Conservation (phyloP, 805 yeast genomes). For the Ogataea trehaloabstinens region DNA sequence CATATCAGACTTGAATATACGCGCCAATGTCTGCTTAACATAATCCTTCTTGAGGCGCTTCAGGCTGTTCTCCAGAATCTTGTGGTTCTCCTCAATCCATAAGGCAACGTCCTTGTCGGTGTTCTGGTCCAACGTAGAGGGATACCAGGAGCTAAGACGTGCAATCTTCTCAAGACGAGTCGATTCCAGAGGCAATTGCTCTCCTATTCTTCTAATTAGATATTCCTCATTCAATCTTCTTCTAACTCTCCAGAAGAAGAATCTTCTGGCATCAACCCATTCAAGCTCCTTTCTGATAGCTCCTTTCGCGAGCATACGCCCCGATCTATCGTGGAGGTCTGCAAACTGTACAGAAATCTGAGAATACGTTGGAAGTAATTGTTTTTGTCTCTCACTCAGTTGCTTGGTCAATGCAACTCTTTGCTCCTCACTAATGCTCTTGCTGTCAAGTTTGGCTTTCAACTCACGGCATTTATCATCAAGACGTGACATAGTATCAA, state of each 20-base stretch:
- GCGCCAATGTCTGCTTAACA: slow-evolving; percentile 62
- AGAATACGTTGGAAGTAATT: slow-evolving; percentile 80
- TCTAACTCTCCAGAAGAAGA: slow-evolving; percentile 98
- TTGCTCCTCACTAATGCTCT: slow-evolving; percentile 59
- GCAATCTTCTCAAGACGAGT: slow-evolving; percentile 80
- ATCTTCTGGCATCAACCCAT: slow-evolving; percentile 88
- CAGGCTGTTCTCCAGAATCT: slow-evolving; percentile 55
- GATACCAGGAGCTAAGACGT: slow-evolving; percentile 84
- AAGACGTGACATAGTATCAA: slow-evolving; percentile 87
- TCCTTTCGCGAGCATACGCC: slow-evolving; percentile 96
- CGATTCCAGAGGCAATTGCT: slow-evolving; percentile 46
- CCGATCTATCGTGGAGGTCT: slow-evolving; percentile 95
- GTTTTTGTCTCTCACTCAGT: slow-evolving; percentile 74
- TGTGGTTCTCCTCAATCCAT: slow-evolving; percentile 82
- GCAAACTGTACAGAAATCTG: slow-evolving; percentile 96
- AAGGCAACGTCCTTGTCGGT: slow-evolving; percentile 76
- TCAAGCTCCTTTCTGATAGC: slow-evolving; percentile 80
- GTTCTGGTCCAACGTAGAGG: slow-evolving; percentile 62
- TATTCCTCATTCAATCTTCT: slow-evolving; percentile 94
- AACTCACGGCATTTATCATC: slow-evolving; percentile 72
- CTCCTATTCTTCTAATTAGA: slow-evolving; percentile 69
- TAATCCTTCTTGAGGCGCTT: slow-evolving; percentile 65
- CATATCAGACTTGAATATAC: slow-evolving; percentile 52
- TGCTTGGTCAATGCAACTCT: slow-evolving; percentile 61
- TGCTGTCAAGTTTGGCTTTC: slow-evolving; percentile 56